Conservation (phyloP, 106 monocot genomes). For the Narthecium ossifragum region DNA sequence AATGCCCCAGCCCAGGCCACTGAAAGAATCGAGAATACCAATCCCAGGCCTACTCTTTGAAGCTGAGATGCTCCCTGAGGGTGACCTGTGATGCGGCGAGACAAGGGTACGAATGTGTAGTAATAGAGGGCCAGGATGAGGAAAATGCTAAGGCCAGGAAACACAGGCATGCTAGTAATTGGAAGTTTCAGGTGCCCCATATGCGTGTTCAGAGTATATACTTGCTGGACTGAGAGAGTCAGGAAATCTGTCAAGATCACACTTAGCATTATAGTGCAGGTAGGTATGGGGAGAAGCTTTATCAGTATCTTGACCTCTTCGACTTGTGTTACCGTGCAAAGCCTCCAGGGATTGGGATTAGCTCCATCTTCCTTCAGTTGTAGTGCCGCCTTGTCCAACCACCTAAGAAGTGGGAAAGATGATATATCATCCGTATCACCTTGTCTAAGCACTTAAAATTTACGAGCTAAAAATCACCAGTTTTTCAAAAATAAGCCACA, state of each 20-base stretch:
- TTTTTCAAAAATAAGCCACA: too few relatives aligned
- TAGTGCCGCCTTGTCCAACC: constrained; percentile 82
- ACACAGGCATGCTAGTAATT: constrained; percentile 83
- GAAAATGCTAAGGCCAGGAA: constrained; percentile 77
- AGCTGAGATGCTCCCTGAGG: constrained; percentile 87
- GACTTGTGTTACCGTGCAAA: constrained; percentile 91
- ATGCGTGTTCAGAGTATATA: constrained; percentile 80
- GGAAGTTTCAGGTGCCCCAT: constrained; percentile 69
- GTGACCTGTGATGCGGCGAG: constrained; percentile 77
- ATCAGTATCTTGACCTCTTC: constrained; percentile 89
- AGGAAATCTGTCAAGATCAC: constrained; percentile 77
- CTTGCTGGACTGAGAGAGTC: constrained; percentile 89
- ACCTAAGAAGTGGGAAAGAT: constrained; percentile 23
- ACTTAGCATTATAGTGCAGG: constrained; percentile 73
- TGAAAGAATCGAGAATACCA: constrained; percentile 64
- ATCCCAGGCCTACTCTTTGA: constrained; percentile 74
- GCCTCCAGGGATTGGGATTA: constrained; percentile 63
- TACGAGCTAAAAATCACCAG: too few relatives aligned
- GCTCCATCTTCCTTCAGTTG: constrained; percentile 52
- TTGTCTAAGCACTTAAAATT: too few relatives aligned
- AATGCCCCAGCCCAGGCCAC: constrained; percentile 68
- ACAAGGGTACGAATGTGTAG: constrained; percentile 55
- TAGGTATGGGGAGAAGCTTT: constrained; percentile 68
- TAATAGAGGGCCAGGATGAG: constrained; percentile 73
- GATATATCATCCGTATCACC: too few relatives aligned